phyloP scores from a whole-genome alignment of 202 grass and related monocot species.

The Dendrocalamus latiflorus region DNA sequence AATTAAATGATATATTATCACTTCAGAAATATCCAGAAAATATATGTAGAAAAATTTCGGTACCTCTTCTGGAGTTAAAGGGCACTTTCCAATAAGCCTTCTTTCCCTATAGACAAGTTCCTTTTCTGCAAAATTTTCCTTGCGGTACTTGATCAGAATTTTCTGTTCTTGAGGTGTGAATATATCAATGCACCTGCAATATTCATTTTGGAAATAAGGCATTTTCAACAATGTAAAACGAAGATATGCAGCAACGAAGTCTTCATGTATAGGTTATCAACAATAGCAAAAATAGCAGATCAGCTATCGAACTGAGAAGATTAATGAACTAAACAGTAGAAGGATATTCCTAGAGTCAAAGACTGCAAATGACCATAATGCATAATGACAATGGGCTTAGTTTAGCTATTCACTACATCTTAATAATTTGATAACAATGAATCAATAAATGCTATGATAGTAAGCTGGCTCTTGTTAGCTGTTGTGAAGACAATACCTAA shows the following conservation, averaged over 20 bases:
- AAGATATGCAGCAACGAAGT: background rate
- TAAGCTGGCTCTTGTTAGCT: background rate
- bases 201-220: slow-evolving; percentile 15
- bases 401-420: background rate
- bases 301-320: background rate
- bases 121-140: slow-evolving; percentile 83
- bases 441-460: slow-evolving; percentile 10
- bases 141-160: slow-evolving; percentile 79
- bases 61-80: slow-evolving; percentile 99
- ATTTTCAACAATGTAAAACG: background rate
- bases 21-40: slow-evolving; percentile 9
- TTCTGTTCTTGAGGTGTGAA: slow-evolving; percentile 73
- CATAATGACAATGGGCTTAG: background rate
- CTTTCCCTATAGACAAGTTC: slow-evolving; percentile 73
- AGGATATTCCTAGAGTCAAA: background rate
- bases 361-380: slow-evolving; percentile 8
- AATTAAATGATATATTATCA: background rate
- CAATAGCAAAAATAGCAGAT: slow-evolving; percentile 2
- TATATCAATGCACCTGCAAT: slow-evolving; percentile 85
- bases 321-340: slow-evolving; percentile 6
- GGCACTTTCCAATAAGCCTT: slow-evolving; percentile 82
- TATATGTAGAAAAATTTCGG: background rate
- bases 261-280: background rate
- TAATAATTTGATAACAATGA: background rate
- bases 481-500: background rate